Evolutionary conservation across 345 rosid genomes (phyloP), one percentile per base, ranked within the genome.

Genomic region (Abelmoschus esculentus): DNA sequence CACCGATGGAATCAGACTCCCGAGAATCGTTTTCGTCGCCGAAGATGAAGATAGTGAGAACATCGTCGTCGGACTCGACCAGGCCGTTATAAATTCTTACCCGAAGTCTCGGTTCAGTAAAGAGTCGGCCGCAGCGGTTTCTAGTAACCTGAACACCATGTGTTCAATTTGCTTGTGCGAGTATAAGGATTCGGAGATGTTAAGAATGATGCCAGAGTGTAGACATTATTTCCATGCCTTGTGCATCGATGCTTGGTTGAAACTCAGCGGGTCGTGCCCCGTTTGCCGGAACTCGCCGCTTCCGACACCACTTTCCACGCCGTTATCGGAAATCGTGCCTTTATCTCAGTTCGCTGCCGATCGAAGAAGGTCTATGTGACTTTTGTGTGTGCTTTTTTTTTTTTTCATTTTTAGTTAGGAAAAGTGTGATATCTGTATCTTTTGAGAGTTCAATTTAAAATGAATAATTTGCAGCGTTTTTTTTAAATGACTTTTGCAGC

Each of bases 121-220:
- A 61, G 88, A 83, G 8, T 56, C 52, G 15, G 72, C 59, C 9
- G 57, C 64, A 1, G 66, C 53, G 7, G 76, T 68, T 12, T 70
- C 53, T 14, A 74, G 76, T 0, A 78, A 68, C 59, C 75, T 36
- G 14, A 61, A 79, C 58, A 81, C 84, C 8, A 81, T 86, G 13
- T 95, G 99, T 67, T 84, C 99, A 74, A 91, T 95, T 55, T 95
- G 99, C 78, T 70, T 95, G 61, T 87, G 93, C 47, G 98, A 95
- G 83, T 95, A 88, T 80, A 91, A 72, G 80, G 96, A 95, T 52
- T 74, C 73, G 71, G 99, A 95, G 96, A 86, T 91, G 96, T n/a
- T 91, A 79, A 86, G 99, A 80, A 91, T 95, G 98, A 95, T 91
- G 99, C 99, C 99, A 0, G 99, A 95, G 79, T 91, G 99, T 57